Evolutionary conservation across 139 green algal species (phyloP), one percentile per base, ranked within the genome.

Genomic region (Coccomyxa sp.): DNA sequence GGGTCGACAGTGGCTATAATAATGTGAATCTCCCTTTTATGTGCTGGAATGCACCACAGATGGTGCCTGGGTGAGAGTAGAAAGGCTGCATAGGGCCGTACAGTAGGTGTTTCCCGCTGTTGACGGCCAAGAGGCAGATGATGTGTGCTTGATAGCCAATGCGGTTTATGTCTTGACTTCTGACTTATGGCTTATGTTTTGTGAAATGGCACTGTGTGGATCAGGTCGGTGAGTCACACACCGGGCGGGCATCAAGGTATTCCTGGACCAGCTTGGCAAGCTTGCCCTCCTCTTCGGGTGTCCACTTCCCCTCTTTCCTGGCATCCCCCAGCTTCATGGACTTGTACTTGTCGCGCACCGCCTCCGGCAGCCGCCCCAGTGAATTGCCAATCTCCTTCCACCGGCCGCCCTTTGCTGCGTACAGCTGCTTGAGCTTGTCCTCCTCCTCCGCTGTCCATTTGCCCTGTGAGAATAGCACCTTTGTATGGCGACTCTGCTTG

Each of bases 341-440:
- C 57, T 80, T 32, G 85, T 88, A 94, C 27, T 87, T 80, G 83
- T 93, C 90, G 0, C 88, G 79, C 88, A 91, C 95, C 30, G 85
- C 79, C 67, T 89, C 84, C 18, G 86, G 84, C 77, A 91, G 82
- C 27, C 93, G 84, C 12, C 87, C 89, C 77, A 95, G 82, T 14
- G 79, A 80, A 12, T 21, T 27, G 13, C 89, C 88, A 18, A 96
- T 93, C 77, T 89, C 79, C 75, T 84, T 90, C 93, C 92, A 96
- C 45, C 82, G 81, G 27, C 80, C 71, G 17, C 92, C 93, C 28
- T 87, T 79, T 68, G 81, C 83, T 15, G 77, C 58, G 60, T 94
- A 91, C 81, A 94, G 81, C 67, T 85, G 58, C 57, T 80, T 80
- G 82, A 96, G 90, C 74, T 77, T 68, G 14, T 28, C 66, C 59